phyloP scores from a whole-genome alignment of 208 protist species.

The Trypanosoma platydactyli region DNA sequence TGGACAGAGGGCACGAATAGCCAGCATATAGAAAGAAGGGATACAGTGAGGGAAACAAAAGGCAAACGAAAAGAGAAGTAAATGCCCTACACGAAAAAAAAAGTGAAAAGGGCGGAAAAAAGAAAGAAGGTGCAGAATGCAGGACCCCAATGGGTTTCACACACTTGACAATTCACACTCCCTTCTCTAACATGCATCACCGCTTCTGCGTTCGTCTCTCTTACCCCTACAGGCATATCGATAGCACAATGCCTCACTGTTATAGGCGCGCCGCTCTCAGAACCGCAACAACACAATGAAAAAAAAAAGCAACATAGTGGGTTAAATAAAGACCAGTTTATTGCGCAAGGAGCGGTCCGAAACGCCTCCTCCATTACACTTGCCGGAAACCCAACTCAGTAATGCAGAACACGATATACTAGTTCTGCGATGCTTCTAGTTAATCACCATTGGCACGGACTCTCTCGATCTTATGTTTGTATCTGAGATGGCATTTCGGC shows the following conservation, averaged over 20 bases:
- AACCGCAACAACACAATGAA: conserved; percentile 14
- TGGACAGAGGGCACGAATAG: no score
- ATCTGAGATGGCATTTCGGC: conserved; percentile 37
- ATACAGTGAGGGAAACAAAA: conserved; percentile 2
- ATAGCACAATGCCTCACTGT: neutral
- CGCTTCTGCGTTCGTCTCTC: no score
- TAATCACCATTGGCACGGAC: neutral
- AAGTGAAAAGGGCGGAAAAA: conserved; percentile 12
- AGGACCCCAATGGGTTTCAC: conserved; percentile 1
- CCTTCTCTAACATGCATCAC: no score
- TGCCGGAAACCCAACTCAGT: no score
- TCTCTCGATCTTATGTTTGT: conserved; percentile 8
- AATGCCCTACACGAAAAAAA: neutral
- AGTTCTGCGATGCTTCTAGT: neutral
- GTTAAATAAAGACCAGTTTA: neutral
- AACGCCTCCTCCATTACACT: no score
- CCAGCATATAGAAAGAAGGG: neutral
- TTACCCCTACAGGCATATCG: neutral
- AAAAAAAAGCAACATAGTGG: conserved; percentile 13
- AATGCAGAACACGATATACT: no score
- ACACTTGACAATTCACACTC: no score
- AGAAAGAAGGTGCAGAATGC: conserved; percentile 3
- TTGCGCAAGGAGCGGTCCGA: no score
- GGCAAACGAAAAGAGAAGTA: neutral
- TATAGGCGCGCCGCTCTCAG: neutral